Evolutionary conservation across 768 basidiomycete species (phyloP).

Genomic region (Roridomyces roridus): DNA sequence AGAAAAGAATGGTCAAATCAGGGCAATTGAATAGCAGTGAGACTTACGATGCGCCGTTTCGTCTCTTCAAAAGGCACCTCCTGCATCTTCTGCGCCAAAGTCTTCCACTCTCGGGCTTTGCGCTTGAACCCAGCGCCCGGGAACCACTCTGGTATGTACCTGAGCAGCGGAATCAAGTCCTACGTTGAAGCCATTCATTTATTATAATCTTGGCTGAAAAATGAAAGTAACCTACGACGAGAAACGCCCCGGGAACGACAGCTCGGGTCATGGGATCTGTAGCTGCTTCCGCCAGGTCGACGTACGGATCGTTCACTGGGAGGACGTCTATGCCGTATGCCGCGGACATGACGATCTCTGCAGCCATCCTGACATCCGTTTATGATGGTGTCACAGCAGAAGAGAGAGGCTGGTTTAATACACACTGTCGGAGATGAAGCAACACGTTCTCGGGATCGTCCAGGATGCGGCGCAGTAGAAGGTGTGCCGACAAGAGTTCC

Average conservation of each 20-base stretch:
- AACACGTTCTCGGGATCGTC: conserved; percentile 32
- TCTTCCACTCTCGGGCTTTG: conserved; percentile 39
- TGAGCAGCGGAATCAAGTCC: conserved; percentile 21
- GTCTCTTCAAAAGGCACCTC: conserved; percentile 45
- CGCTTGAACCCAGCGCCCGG: conserved; percentile 53
- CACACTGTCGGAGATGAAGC: conserved; percentile 34
- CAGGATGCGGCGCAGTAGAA: conserved; percentile 30
- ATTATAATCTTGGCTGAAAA: too few relatives aligned
- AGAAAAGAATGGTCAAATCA: conserved; percentile 13
- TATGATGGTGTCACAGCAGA: background rate
- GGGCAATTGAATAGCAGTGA: too few relatives aligned
- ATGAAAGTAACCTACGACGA: too few relatives aligned
- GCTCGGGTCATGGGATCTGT: conserved; percentile 28
- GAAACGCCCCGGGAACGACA: conserved; percentile 33
- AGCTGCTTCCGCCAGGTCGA: conserved; percentile 29
- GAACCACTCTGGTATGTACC: conserved; percentile 43
- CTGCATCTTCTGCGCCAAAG: conserved; percentile 39
- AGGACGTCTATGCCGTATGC: conserved; percentile 34
- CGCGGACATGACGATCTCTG: conserved; percentile 28
- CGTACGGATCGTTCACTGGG: conserved; percentile 31
- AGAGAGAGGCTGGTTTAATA: background rate
- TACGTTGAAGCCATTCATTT: too few relatives aligned
- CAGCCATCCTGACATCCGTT: conserved; percentile 31
- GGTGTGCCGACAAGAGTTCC: conserved; percentile 26
- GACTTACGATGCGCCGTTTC: conserved; percentile 37